Evolutionary conservation across 2,329 filamentous ascomycete genomes (phyloP).

Genomic region (Sarocladium kiliense): DNA sequence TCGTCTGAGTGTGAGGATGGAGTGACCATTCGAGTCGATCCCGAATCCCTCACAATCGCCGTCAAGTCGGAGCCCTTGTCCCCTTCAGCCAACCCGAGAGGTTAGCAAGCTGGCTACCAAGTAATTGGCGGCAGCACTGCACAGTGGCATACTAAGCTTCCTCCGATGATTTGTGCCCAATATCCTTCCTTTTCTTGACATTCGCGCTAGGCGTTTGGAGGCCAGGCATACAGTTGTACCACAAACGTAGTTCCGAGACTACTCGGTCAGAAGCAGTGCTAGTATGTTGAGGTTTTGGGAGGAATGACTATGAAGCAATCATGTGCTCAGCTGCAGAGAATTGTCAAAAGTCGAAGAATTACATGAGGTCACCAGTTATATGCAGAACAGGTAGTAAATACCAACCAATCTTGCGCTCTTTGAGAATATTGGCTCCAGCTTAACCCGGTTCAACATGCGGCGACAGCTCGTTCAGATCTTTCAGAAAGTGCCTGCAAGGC

Average conservation of each 20-base stretch:
- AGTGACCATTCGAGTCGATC: slow-evolving; percentile 49
- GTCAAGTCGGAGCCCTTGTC: slow-evolving; percentile 39
- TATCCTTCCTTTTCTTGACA: not conserved
- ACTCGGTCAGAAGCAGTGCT: not conserved
- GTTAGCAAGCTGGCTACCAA: slow-evolving; percentile 22
- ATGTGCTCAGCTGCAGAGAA: slow-evolving; percentile 1
- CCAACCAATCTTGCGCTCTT: not conserved
- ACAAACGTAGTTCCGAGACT: not conserved
- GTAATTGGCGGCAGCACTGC: slow-evolving; percentile 12
- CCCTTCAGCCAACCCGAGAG: slow-evolving; percentile 38
- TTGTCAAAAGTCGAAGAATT: not conserved
- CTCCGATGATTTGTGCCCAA: not conserved
- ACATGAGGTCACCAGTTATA: not conserved
- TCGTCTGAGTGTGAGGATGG: slow-evolving; percentile 49
- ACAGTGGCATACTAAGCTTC: too few relatives aligned
- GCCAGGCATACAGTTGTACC: not conserved
- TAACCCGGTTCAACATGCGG: not conserved
- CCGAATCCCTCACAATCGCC: slow-evolving; percentile 19
- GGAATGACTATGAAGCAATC: not conserved
- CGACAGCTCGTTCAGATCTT: not conserved
- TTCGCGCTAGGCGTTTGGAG: not conserved
- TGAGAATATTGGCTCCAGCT: not conserved
- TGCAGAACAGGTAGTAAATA: slow-evolving; percentile 6
- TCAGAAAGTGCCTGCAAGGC: not conserved
- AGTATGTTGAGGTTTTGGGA: not conserved